A percentile compares a stretch with the other conserved stretches of the same genome.
Conservation (phyloP, 139 green algal genomes). For the Picochlorum sp. region DNA sequence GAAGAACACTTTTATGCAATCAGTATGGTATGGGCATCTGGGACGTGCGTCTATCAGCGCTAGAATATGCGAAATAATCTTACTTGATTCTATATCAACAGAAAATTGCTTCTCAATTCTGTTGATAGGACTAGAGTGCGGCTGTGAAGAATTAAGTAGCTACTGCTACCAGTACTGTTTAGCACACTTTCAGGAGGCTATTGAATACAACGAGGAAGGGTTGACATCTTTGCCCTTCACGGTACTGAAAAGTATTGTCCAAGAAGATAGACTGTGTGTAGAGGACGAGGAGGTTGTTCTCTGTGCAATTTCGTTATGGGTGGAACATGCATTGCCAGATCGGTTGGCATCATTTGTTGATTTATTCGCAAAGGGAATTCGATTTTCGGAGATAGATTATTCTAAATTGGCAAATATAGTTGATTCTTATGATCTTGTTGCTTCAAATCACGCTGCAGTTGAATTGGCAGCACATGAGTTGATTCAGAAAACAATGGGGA, state of each 20-base stretch:
- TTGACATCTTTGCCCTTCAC: background rate
- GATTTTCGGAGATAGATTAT: constrained; percentile 8
- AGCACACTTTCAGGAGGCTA: background rate
- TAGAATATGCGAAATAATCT: background rate
- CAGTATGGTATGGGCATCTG: background rate
- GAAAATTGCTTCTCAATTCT: constrained; percentile 6
- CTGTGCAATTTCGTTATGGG: constrained; percentile 19
- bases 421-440: constrained; percentile 19
- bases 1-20: background rate
- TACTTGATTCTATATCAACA: constrained; percentile 6
- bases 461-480: constrained; percentile 20
- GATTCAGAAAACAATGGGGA: constrained; percentile 16
- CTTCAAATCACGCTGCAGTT: constrained; percentile 1
- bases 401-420: constrained; percentile 18
- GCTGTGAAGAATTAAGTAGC: background rate
- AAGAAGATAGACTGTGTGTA: constrained; percentile 20
- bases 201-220: background rate
- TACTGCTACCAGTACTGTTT: constrained; percentile 1
- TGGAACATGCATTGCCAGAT: background rate
- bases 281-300: constrained; percentile 21
- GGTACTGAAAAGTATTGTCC: constrained; percentile 10
- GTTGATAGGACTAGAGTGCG: background rate
- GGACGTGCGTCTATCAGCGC: background rate
- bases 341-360: constrained; percentile 9
- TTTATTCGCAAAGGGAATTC: constrained; percentile 11